Base-by-base conservation (phyloP, 495 filamentous ascomycete genomes). In the Podospora pseudocomata region DNA sequence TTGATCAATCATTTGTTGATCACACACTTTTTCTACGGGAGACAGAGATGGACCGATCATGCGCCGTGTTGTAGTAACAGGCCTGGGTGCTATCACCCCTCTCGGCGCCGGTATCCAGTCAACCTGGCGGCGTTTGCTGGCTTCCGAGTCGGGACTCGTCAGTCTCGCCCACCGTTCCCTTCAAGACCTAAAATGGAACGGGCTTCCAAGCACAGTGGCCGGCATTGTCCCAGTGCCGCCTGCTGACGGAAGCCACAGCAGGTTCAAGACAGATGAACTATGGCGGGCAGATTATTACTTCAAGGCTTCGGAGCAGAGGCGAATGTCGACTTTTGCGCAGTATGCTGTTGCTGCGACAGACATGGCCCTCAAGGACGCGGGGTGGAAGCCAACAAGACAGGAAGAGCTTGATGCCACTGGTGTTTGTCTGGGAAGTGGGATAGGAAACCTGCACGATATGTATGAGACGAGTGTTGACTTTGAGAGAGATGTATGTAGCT, bases 1-100 rank as follows among this genome's bases (percentile, higher is more conserved):
- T 19, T 32, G 16, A 58, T 62, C 57, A 55, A 23, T 5, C 55
- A 18, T 53, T 56, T 16, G 0, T 9, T 49, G 23, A 26, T 19
- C 19, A 6, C 0, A n/a, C 39, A n/a, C 39, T 28, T 16, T 44
- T 68, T 59, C 19, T 26, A 56, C 23, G 13, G 7, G 6, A 5
- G 15, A 56, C 7, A 39, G 28, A 62, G 62, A 68, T 71, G 69
- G 39, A 57, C 64, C 53, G 68, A 70, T 64, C 11, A 95, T 97
- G 94, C 90, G 94, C 79, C 89, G 92, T 72, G 95, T 98, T 72
- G 95, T 97, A 73, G 90, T 98, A 72, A 98, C 95, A 59, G 95
- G 95, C 75, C 84, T 99, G 63, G 95, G 95, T 56, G 92, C 92
- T 72, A 88, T 99, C 64, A 96, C 95, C 64, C 95, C 95, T 60